Base-by-base conservation (phyloP, 257 asterid genomes). In the Ballota nigra region DNA sequence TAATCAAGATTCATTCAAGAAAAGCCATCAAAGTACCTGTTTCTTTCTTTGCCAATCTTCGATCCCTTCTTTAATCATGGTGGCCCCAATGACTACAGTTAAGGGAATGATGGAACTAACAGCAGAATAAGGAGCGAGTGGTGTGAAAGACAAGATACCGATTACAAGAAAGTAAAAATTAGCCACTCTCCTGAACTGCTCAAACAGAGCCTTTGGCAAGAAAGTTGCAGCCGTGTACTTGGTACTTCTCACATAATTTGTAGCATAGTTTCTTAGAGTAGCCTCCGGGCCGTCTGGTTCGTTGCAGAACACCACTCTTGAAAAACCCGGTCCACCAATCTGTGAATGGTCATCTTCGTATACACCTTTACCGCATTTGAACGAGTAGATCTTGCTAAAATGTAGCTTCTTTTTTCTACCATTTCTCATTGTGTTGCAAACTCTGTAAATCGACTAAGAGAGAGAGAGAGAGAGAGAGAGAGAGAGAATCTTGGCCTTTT, bases 131-230 rank as follows among this genome's bases (percentile, higher is more conserved):
- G 98, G 97, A 6, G 96, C 93, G 55, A 90, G 79, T 0, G 70
- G 2, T 22, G 98, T 93, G 81, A 93, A 90, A 24, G 98, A 69
- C 86, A 93, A 71, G 55, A 75, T 58, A n/a, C 86, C 98, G 57
- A 79, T 78, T 43, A 93, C 93, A 60, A 93, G 89, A 72, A 93
- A 93, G 84, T 75, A 93, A 61, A 93, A 93, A 53, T 93, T 93
- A 24, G 98, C 98, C 43, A 90, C 97, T 68, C 98, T 90, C 61
- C 98, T 86, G 69, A 93, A 93, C 89, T 93, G 98, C 81, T 93
- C 98, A 80, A 90, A 93, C 82, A 93, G 81, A 26, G 95, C 69
- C 66, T 93, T 93, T 0, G 98, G 98, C 77, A 93, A 71, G 86
- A 93, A 93, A 65, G 93, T 82, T 51, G 92, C 93, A 58, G 89